Evolutionary conservation across 352 stramenopile species (phyloP), one percentile per base, ranked within the genome.

Genomic region (Phytophthora ramorum): DNA sequence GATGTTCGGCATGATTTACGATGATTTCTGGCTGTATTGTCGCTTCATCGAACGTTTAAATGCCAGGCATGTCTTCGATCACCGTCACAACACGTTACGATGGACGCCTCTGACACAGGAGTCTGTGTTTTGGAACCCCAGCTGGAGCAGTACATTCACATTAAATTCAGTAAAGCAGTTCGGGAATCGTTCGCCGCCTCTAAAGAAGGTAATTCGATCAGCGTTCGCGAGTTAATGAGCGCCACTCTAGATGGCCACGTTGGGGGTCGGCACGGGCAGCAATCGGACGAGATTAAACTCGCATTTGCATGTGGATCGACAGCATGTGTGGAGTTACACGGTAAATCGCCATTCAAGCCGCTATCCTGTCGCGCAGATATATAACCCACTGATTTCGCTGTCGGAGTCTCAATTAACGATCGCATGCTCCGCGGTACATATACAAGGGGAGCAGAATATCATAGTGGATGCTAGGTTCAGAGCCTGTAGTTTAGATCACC

Each of bases 151-250:
- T 70, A 26, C 17, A 55, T 65, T 3, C 47, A 47, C n/a, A 12
- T 65, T 2, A 7, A 38, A 51, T 70, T 65, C 41, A 34, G 7
- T 12, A 20, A 19, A 7, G 16, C 14, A 3, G 22, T 26, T 0
- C 28, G 55, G 20, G 1, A 30, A 17, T 35, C n/a, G 0, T 65
- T 70, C 19, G 20, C 19, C 0, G 32, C 4, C 0, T 35, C 47
- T 1, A 71, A 66, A 20, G 1, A 19, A 16, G 22, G 12, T 0
- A 66, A 66, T 24, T 66, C 55, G 2, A 70, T 65, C 16, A 60
- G 65, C n/a, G 62, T 65, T 2, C 1, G 62, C 4, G 62, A 61
- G 14, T 7, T 56, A 1, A 55, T 70, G 54, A 60, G 54, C 10
- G 40, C 40, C 0, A 22, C 35, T 1, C 34, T 70, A 2, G 54